Evolutionary conservation across 192 early-diverging fungal species (phyloP), one percentile per base, ranked within the genome.

Genomic region (Chytriomyces confervae): DNA sequence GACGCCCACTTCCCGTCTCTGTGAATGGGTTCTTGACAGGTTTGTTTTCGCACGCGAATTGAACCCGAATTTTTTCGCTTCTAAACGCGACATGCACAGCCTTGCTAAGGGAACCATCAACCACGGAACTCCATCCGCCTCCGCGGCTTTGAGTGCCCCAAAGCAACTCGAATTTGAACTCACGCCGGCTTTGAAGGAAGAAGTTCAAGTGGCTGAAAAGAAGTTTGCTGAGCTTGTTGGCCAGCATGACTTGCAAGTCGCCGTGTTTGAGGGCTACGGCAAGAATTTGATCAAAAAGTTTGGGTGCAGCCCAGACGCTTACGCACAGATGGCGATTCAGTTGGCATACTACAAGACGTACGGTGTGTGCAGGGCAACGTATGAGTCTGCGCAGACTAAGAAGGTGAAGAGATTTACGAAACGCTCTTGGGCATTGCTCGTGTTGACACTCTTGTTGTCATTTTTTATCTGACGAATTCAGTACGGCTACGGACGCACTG

Each of bases 401-500:
- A 93, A 69, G 36, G 36, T 36, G 36, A 36, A 36, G 3, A 3
- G 36, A 36, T 36, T 36, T 20, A 43, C 36, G 36, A 36, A 27
- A 36, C 36, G 36, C 36, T 36, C 23, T 61, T 61, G 2, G 18
- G 18, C 57, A n/a, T 18, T 61, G 1, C 23, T 61, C 57, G 0
- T 61, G 18, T 18, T 61, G 23, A n/a, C 18, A 2, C 18, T 61
- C 36, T 36, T 36, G 36, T 36, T 36, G 57, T 61, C 23, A n/a
- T 2, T 1, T 61, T 23, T 61, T 61, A 61, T 23, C 57, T 61
- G 18, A 5, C 23, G 53, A 57, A 69, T 47, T 20, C 53, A 93
- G 86, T 99, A 94, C 87, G 90, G 89, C 51, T 95, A 90, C 62
- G 97, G 97, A 27, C 92, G 97, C 77, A 99, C 97, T 29, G 97